Evolutionary conservation across 345 rosid species (phyloP), one percentile per base, ranked within the genome.

Genomic region (Arabidopsis suecica): DNA sequence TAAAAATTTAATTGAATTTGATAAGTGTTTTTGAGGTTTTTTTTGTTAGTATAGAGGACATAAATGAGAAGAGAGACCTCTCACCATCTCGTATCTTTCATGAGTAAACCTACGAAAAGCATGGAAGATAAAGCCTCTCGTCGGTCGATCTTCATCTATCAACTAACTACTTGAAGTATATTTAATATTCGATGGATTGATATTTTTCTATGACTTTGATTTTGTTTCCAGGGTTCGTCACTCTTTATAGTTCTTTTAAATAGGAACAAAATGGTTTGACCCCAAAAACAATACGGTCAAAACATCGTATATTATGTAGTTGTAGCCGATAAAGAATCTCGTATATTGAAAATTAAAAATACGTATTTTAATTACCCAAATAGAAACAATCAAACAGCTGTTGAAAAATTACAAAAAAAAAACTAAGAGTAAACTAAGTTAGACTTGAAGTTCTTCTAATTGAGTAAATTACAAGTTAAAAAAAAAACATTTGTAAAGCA

Each of bases 141-240:
- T 66, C 41, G 8, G 28, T 74, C 14, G 58, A 74, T 66, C 58
- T 65, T 65, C 20, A 36, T 74, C 57, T 14, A 23, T 73, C 78
- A 74, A 16, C 65, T 47, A 65, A 61, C 50, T 44, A 34, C 38
- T 44, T 41, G 5, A 13, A 44, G 63, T 73, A 73, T 41, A 42
- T 32, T 73, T 20, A 22, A 12, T 73, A 14, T 33, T 32, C 22
- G 38, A 56, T 45, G 22, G 2, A 20, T 10, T 56, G 11, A 56
- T 65, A 56, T 65, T 22, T 54, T 54, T 55, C 5, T 33, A 44
- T 28, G 28, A 7, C 13, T 73, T 73, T 32, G 47, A 64, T 64
- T 14, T 42, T 9, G 28, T 63, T 64, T 32, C 30, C 32, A 56
- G 14, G 11, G 22, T 56, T 56, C 12, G 22, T 56, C 61, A 56